These are phyloP conservation scores for Reticulomyxa filosa DNA, from an alignment of 78 protist species.

Conservation along the genomic window DNA sequence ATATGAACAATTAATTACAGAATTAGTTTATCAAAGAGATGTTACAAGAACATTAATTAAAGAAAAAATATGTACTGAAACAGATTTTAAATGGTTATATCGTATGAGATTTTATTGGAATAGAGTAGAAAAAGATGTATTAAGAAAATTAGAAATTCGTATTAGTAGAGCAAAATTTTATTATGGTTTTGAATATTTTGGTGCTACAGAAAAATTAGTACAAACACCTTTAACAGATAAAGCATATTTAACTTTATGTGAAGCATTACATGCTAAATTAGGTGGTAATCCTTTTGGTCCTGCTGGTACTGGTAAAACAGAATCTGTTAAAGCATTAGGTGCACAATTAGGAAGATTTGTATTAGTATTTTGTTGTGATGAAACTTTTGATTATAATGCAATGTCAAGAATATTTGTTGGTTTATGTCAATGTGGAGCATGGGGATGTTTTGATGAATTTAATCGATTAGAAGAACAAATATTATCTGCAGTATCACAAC, in stretches of 20 bases:
- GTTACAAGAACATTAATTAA: too few species aligned
- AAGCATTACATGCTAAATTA: conserved; percentile 39
- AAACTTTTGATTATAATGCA: conserved; percentile 35
- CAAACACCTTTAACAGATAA: conserved; percentile 75
- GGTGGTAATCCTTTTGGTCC: conserved; percentile 83
- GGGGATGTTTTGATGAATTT: conserved; percentile 72
- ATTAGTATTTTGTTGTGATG: conserved; percentile 56
- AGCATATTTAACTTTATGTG: conserved; percentile 49
- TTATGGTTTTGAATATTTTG: conserved; percentile 87
- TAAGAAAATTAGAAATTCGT: too few species aligned
- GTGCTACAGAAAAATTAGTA: conserved; percentile 79
- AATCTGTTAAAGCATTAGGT: conserved; percentile 48
- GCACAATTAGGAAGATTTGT: conserved; percentile 40
- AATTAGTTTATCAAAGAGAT: background rate
- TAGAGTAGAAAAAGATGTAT: too few species aligned
- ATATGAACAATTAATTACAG: conserved; percentile 7
- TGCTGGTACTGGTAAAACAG: conserved; percentile 81
- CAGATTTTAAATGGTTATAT: too few species aligned
- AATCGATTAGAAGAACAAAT: conserved; percentile 86
- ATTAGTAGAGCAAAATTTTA: too few species aligned
- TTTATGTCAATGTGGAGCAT: conserved; percentile 25
- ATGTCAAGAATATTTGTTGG: conserved; percentile 41
- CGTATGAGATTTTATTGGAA: too few species aligned
- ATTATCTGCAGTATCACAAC: conserved; percentile 95
- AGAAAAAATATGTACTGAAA: too few species aligned